Evolutionary conservation across 441 rosid genomes (phyloP).

Genomic region (Syzygium syzygioides): DNA sequence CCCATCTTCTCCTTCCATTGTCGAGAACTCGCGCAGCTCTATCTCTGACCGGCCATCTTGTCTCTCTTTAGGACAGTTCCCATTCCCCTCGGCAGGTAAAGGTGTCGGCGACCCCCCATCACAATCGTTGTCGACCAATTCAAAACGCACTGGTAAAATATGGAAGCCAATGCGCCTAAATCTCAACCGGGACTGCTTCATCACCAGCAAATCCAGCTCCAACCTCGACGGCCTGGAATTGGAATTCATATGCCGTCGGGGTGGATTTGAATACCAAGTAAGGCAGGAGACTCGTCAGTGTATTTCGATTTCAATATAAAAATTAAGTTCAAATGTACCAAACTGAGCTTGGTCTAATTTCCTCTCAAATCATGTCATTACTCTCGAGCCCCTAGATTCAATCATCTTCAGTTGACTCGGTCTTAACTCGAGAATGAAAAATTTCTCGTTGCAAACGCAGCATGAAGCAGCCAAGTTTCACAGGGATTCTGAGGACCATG

Average conservation of each 20-base stretch:
- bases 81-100: neutral
- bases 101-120: too few species aligned
- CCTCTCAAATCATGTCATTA: neutral
- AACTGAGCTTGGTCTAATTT: neutral
- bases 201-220: constrained; percentile 35
- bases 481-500: neutral
- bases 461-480: neutral
- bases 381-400: neutral
- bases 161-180: neutral
- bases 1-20: constrained; percentile 13
- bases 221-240: constrained; percentile 26
- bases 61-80: constrained; percentile 13
- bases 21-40: constrained; percentile 27
- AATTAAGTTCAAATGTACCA: neutral
- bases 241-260: constrained; percentile 24
- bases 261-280: constrained; percentile 28
- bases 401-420: neutral
- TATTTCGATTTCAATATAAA: neutral
- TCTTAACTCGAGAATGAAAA: neutral
- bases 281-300: neutral
- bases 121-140: neutral
- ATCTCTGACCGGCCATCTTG: constrained; percentile 41
- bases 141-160: neutral
- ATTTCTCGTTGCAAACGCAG: neutral
- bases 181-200: constrained; percentile 8